Base-by-base conservation (phyloP, 345 rosid species). In the Physaria fendleri region DNA sequence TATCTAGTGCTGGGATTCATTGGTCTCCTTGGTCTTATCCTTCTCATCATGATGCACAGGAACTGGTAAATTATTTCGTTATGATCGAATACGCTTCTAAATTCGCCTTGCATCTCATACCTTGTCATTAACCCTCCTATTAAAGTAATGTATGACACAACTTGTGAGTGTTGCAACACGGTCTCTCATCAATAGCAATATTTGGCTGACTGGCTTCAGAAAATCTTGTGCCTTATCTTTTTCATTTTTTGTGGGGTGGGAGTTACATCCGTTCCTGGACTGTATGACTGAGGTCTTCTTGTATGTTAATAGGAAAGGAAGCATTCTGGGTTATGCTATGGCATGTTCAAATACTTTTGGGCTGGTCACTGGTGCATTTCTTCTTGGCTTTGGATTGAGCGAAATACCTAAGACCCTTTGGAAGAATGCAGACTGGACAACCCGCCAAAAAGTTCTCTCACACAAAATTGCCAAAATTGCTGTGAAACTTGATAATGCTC, bases 301-400 rank as follows among this genome's bases (percentile, higher is more conserved):
- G 35, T 64, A 8, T 34, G 45, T 34, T 63, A 18, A 71, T 30
- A 87, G 97, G 82, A 74, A 37, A 8, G 84, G 79, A 52, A 74
- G 75, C 65, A 71, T 94, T 77, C 76, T 87, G 55, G 99, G 95
- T 59, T 76, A 90, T 56, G 99, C 97, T 66, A 94, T 94, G 96
- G 99, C 89, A 24, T 87, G 94, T 68, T 90, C 99, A 39, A 94
- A 94, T 77, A 90, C 99, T n/a, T 94, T 94, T 81, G 99, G 99
- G 65, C 95, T 94, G 28, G 96, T 94, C 49, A 94, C 99, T 2
- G 97, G 99, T 60, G 90, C 90, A 66, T 94, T 94, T 77, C 99
- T 94, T 74, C 97, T 94, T 79, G 99, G 99, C 14, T 94, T 94
- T 72, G 97, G 99, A 70, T 71, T 94, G 81, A 85, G 95, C 71